Base-by-base conservation (phyloP, 2,329 filamentous ascomycete genomes). In the Cordyceps cicadae region DNA sequence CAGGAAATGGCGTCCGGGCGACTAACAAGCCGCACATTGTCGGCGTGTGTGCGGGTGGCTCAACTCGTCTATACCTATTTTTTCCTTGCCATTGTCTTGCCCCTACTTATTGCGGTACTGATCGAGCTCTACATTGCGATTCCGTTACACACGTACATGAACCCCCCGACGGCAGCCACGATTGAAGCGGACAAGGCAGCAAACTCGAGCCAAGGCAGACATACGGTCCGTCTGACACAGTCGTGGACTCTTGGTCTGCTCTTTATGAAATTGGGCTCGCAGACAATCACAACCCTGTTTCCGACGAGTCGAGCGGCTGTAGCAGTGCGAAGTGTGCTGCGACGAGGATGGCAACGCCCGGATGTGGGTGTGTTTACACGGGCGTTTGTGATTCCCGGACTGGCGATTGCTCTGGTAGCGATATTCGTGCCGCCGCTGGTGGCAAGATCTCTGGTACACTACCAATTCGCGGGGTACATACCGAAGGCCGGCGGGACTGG, bases 211-310 rank as follows among this genome's bases (percentile, higher is more conserved):
- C 45, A 43, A 7, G 71, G 71, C 15, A 70, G 71, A 3, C 90
- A 95, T 69, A 89, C 87, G 8, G 84, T 97, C 48, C 88, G 95
- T 64, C 81, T 97, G 63, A 87, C 97, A 48, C 93, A 97, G 70
- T 87, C 92, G 62, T 99, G 93, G 92, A 96, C 92, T 0, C 79
- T 99, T 1, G 94, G 94, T 5, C 82, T 99, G 24, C 81, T 99
- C 3, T 97, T 96, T 72, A 81, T 95, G 34, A 92, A 96, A 65
- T 85, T 97, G 67, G 84, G 84, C 0, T 82, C 85, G 17, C 87
- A 88, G 45, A 76, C 91, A 67, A 79, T 92, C 29, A 79, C 87
- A 24, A 78, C 88, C 14, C 81, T 87, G 68, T 81, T 90, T 64
- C 83, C 85, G 9, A 81, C 85, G 11, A 88, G 87, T 11, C 87